Conservation (phyloP, 495 filamentous ascomycete genomes). For the Pyrenula massariospora region DNA sequence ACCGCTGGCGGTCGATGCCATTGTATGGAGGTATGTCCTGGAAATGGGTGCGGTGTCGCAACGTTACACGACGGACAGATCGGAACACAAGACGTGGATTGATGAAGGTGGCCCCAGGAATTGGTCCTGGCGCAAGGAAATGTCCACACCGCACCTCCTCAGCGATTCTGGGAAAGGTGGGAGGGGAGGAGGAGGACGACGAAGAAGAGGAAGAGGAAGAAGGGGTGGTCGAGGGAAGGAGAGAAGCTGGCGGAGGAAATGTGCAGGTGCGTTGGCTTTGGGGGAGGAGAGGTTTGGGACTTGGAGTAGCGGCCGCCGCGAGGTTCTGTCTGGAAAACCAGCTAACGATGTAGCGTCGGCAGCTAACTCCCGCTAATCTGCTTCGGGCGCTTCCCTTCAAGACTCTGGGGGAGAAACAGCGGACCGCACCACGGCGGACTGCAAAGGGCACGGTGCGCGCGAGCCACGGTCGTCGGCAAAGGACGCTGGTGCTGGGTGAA, state of each 20-base stretch:
- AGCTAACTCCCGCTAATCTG: neutral
- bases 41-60: neutral
- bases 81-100: conserved; percentile 6
- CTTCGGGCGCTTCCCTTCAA: too few species aligned
- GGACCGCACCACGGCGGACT: too few species aligned
- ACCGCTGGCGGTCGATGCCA: neutral
- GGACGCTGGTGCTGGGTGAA: neutral
- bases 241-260: neutral
- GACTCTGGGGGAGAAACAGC: too few species aligned
- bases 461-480: neutral
- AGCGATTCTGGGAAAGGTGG: conserved; percentile 1
- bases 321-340: too few species aligned
- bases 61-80: neutral
- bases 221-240: conserved; percentile 3
- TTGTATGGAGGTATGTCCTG: neutral
- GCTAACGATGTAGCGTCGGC: neutral
- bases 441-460: neutral
- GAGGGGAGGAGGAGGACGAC: conserved; percentile 6
- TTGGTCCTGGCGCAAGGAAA: neutral
- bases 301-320: neutral
- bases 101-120: neutral
- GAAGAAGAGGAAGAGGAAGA: conserved; percentile 3
- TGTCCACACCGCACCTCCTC: neutral
- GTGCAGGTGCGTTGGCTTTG: neutral
- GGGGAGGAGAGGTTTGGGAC: conserved; percentile 3